phyloP scores from a whole-genome alignment of 352 stramenopile genomes.

The Phytophthora litchii region DNA sequence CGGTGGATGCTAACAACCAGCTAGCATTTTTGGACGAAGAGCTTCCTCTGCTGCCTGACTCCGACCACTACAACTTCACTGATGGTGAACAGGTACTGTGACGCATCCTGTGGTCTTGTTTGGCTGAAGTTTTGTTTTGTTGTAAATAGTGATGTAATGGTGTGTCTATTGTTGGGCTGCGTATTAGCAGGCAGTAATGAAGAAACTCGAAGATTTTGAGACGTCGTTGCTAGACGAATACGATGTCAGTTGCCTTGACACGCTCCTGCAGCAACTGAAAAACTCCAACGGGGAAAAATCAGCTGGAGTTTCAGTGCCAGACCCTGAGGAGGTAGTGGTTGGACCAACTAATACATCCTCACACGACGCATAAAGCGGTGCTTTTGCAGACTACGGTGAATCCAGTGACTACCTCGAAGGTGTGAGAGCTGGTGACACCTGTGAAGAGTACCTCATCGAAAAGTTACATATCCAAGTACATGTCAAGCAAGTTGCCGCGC shows the following conservation, averaged over 20 bases:
- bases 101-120: constrained; percentile 15
- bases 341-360: constrained; percentile 45
- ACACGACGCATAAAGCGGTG: constrained; percentile 38
- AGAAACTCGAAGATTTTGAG: constrained; percentile 89
- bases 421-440: constrained; percentile 2
- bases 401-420: constrained; percentile 4
- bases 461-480: constrained; percentile 45
- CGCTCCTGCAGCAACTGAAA: constrained; percentile 82
- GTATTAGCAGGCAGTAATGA: constrained; percentile 84
- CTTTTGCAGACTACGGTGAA: neutral
- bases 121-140: constrained; percentile 4
- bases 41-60: constrained; percentile 68
- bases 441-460: constrained; percentile 4
- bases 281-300: constrained; percentile 52
- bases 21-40: constrained; percentile 81
- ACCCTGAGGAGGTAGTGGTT: constrained; percentile 68
- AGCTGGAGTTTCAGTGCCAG: constrained; percentile 43
- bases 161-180: constrained; percentile 31
- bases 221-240: constrained; percentile 88
- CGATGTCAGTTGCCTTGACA: constrained; percentile 84
- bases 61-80: constrained; percentile 72
- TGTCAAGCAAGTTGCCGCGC: constrained; percentile 31
- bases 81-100: constrained; percentile 80
- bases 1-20: constrained; percentile 30
- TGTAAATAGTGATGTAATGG: constrained; percentile 29